Evolutionary conservation across 2,329 filamentous ascomycete species (phyloP).

Genomic region (Sphaerulina musiva): DNA sequence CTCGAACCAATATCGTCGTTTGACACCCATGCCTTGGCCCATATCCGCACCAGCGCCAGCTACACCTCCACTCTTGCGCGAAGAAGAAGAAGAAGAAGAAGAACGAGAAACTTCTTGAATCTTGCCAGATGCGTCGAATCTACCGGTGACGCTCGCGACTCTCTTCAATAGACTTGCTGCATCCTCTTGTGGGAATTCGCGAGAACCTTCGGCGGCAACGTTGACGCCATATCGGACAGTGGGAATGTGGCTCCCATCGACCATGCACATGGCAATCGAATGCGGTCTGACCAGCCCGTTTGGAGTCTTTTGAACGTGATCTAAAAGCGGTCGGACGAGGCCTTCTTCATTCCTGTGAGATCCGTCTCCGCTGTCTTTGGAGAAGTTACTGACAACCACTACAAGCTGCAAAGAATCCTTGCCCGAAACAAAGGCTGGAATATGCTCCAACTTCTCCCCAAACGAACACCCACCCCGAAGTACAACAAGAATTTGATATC

Average conservation of each 20-base stretch:
- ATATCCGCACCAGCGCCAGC: not conserved
- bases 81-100: no score
- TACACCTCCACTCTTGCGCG: not conserved
- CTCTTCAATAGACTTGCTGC: slow-evolving; percentile 47
- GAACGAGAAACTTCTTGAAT: slow-evolving; percentile 8
- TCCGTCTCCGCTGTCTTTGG: not conserved
- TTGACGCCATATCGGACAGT: slow-evolving; percentile 16
- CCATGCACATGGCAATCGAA: slow-evolving; percentile 76
- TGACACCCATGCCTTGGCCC: slow-evolving; percentile 59
- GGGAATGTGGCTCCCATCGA: slow-evolving; percentile 49
- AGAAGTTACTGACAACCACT: slow-evolving; percentile 61
- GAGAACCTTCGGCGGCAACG: not conserved
- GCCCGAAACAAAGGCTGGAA: slow-evolving; percentile 63
- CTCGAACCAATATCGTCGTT: slow-evolving; percentile 70
- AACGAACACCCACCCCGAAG: slow-evolving; percentile 80
- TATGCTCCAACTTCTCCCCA: slow-evolving; percentile 71
- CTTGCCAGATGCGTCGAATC: slow-evolving; percentile 18
- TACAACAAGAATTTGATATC: slow-evolving; percentile 72
- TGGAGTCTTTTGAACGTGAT: slow-evolving; percentile 64
- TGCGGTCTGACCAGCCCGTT: slow-evolving; percentile 62
- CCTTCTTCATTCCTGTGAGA: slow-evolving; percentile 14
- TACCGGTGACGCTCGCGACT: slow-evolving; percentile 41
- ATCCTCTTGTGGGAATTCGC: not conserved
- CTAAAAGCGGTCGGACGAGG: slow-evolving; percentile 63
- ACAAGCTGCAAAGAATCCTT: slow-evolving; percentile 64